These are phyloP conservation scores for Xylaria sp. DNA, from an alignment of 2,329 filamentous ascomycete genomes.

Conservation along the genomic window DNA sequence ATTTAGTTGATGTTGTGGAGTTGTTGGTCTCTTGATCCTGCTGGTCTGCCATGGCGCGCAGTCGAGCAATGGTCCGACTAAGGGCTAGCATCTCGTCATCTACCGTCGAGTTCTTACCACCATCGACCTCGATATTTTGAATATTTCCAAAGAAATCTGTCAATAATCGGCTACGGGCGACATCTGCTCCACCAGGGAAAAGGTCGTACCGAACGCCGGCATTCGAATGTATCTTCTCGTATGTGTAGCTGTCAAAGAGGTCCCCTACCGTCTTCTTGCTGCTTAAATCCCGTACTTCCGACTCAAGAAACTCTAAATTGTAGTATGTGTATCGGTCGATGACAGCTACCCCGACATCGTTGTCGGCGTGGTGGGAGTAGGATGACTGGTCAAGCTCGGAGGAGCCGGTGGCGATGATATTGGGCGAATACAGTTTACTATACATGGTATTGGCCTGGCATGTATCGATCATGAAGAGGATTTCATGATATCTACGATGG, in stretches of 20 bases:
- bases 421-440: constrained; percentile 95
- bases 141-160: constrained; percentile 99
- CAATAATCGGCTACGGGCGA: constrained; percentile 78
- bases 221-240: constrained; percentile 90
- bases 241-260: constrained; percentile 95
- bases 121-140: constrained; percentile 91
- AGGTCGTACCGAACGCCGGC: constrained; percentile 93
- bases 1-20: constrained; percentile 34
- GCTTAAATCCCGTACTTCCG: constrained; percentile 81
- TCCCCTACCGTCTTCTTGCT: constrained; percentile 91
- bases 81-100: constrained; percentile 81
- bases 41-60: constrained; percentile 56
- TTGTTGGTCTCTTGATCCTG: constrained; percentile 44
- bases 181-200: constrained; percentile 83
- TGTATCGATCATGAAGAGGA: constrained; percentile 99
- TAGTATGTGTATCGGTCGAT: constrained; percentile 99
- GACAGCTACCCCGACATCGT: constrained; percentile 95
- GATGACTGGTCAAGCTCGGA: constrained; percentile 95
- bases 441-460: constrained; percentile 99
- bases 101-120: constrained; percentile 60
- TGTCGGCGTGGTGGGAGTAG: constrained; percentile 97
- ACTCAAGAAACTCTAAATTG: constrained; percentile 95
- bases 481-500: constrained; percentile 78
- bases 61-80: constrained; percentile 66
- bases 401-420: constrained; percentile 97